phyloP scores from a whole-genome alignment of 495 filamentous ascomycete genomes.

The Penicillium goetzii region DNA sequence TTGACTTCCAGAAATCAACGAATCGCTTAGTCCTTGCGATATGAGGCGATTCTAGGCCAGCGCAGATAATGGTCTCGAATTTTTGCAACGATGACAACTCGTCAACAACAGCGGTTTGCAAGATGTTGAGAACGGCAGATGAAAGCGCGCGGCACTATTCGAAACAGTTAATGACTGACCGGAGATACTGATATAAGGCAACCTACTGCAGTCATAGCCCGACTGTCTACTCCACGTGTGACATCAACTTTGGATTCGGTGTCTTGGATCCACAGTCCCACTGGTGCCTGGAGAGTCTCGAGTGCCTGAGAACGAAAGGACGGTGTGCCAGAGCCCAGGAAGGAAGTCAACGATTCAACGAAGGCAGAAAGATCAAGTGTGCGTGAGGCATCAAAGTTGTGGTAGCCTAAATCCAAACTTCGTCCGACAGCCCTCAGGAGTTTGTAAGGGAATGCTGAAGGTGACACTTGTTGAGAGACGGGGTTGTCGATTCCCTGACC shows the following conservation, averaged over 20 bases:
- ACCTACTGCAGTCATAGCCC: slow-evolving; percentile 47
- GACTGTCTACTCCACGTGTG: slow-evolving; percentile 38
- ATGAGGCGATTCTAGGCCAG: slow-evolving; percentile 60
- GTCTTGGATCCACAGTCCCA: slow-evolving; percentile 43
- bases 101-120: slow-evolving; percentile 39
- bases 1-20: slow-evolving; percentile 62
- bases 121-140: slow-evolving; percentile 39
- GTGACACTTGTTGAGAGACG: neutral
- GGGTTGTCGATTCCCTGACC: slow-evolving; percentile 13
- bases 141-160: slow-evolving; percentile 42
- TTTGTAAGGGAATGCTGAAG: slow-evolving; percentile 31
- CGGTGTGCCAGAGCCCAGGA: slow-evolving; percentile 39
- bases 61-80: slow-evolving; percentile 57
- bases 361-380: slow-evolving; percentile 35
- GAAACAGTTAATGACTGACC: slow-evolving; percentile 25
- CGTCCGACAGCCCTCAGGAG: slow-evolving; percentile 33
- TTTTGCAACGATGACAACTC: slow-evolving; percentile 47
- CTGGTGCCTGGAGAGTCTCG: slow-evolving; percentile 35
- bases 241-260: slow-evolving; percentile 33
- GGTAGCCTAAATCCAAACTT: slow-evolving; percentile 39
- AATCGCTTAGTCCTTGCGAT: slow-evolving; percentile 55
- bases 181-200: slow-evolving; percentile 3
- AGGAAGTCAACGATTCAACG: slow-evolving; percentile 46
- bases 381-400: slow-evolving; percentile 30
- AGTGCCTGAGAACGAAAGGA: slow-evolving; percentile 39